phyloP scores from a whole-genome alignment of 768 basidiomycete genomes.

The Tulasnella sp. region DNA sequence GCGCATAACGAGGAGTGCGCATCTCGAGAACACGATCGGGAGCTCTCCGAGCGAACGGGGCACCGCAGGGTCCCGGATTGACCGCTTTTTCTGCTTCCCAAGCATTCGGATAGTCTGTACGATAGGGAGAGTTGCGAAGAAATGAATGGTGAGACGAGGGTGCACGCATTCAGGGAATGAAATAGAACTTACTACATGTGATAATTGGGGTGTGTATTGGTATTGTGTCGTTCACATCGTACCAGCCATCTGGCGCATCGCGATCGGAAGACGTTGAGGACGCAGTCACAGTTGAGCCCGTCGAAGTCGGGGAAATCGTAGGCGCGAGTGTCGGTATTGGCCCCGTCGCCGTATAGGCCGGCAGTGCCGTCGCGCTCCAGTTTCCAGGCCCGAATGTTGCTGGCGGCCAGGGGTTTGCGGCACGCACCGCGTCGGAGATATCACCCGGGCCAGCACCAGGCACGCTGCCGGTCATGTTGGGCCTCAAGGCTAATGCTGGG shows the following conservation, averaged over 20 bases:
- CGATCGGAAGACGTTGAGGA: too few relatives aligned
- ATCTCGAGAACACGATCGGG: neutral
- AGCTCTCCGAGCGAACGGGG: neutral
- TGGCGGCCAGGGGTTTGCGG: slow-evolving; percentile 58
- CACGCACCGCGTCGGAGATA: slow-evolving; percentile 39
- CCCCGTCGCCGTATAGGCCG: slow-evolving; percentile 63
- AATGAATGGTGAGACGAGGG: neutral
- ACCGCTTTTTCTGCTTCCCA: slow-evolving; percentile 53
- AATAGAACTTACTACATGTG: slow-evolving; percentile 38
- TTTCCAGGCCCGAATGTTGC: neutral
- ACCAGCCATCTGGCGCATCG: slow-evolving; percentile 54
- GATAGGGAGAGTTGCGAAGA: neutral
- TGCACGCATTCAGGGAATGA: neutral
- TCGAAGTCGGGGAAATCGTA: slow-evolving; percentile 29
- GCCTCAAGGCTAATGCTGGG: slow-evolving; percentile 28
- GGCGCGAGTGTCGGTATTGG: slow-evolving; percentile 56
- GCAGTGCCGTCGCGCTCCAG: slow-evolving; percentile 47
- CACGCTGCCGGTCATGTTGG: slow-evolving; percentile 38
- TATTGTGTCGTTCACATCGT: slow-evolving; percentile 55
- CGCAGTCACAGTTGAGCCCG: slow-evolving; percentile 29
- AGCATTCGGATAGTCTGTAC: slow-evolving; percentile 54
- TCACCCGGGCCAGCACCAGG: slow-evolving; percentile 54
- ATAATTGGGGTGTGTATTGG: slow-evolving; percentile 50
- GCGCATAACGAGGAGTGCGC: too few relatives aligned
- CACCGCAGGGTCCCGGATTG: slow-evolving; percentile 40